These are phyloP conservation scores for Salix brachista DNA, from an alignment of 345 rosid genomes.

Conservation along the genomic window DNA sequence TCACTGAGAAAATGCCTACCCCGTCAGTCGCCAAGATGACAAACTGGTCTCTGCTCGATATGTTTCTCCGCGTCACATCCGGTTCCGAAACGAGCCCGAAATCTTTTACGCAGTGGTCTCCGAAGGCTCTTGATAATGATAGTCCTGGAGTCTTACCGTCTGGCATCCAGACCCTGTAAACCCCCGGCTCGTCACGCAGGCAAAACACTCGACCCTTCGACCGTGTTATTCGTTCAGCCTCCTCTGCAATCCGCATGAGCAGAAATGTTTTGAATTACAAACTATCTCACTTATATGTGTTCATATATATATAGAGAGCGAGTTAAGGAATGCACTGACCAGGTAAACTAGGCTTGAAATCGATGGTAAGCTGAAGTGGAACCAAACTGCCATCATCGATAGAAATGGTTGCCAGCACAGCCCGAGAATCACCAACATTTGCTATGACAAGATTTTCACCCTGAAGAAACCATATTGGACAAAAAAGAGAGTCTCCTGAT, in stretches of 20 bases:
- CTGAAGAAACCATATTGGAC: constrained; percentile 19
- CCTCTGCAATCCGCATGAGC: constrained; percentile 46
- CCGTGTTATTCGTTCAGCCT: constrained; percentile 66
- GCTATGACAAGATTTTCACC: constrained; percentile 64
- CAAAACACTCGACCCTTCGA: constrained; percentile 68
- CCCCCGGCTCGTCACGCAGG: constrained; percentile 72
- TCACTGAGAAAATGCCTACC: constrained; percentile 26
- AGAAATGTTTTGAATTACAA: too few species aligned
- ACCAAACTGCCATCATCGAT: constrained; percentile 44
- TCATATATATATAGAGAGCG: too few species aligned
- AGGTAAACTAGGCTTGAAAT: constrained; percentile 81
- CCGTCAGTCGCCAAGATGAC: constrained; percentile 83
- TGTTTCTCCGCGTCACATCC: constrained; percentile 53
- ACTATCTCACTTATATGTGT: too few species aligned
- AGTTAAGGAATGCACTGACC: constrained; percentile 20
- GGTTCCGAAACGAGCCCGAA: constrained; percentile 79
- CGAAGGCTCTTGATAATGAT: constrained; percentile 86
- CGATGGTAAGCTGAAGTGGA: constrained; percentile 75
- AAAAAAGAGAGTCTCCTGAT: too few species aligned
- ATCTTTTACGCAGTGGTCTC: constrained; percentile 81
- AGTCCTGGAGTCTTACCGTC: constrained; percentile 58
- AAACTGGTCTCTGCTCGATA: constrained; percentile 60
- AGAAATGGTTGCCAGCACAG: constrained; percentile 60
- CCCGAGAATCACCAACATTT: constrained; percentile 82
- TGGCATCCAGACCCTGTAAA: constrained; percentile 74